phyloP scores from a whole-genome alignment of 2,329 filamentous ascomycete species.

The Talaromyces rugulosus region DNA sequence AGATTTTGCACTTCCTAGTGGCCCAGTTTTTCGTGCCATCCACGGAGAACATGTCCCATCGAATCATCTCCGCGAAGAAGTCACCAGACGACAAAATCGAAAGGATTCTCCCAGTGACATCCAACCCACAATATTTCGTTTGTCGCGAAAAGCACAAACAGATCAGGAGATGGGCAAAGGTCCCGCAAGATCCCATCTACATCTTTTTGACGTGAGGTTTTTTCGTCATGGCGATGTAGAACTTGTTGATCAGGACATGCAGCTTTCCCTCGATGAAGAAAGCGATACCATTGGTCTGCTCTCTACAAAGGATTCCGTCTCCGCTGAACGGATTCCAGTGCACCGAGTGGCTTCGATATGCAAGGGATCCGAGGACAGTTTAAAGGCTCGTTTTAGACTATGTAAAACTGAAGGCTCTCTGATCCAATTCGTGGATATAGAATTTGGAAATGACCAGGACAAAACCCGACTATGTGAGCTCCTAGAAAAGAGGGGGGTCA shows the following conservation, averaged over 20 bases:
- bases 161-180: neutral
- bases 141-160: slow-evolving; percentile 11
- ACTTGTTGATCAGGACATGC: slow-evolving; percentile 5
- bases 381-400: slow-evolving; percentile 27
- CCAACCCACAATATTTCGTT: slow-evolving; percentile 23
- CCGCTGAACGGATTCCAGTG: slow-evolving; percentile 15
- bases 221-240: slow-evolving; percentile 21
- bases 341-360: slow-evolving; percentile 19
- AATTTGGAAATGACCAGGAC: slow-evolving; percentile 21
- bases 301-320: neutral
- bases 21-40: slow-evolving; percentile 13
- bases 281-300: slow-evolving; percentile 11
- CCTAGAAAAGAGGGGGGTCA: slow-evolving; percentile 13
- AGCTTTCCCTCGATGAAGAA: slow-evolving; percentile 15
- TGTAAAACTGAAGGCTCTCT: slow-evolving; percentile 16
- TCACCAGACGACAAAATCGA: slow-evolving; percentile 5
- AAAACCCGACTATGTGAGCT: slow-evolving; percentile 19
- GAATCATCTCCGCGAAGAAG: slow-evolving; percentile 3
- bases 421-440: slow-evolving; percentile 23
- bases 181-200: slow-evolving; percentile 4
- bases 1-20: slow-evolving; percentile 25
- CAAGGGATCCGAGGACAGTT: slow-evolving; percentile 18
- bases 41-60: neutral
- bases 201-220: slow-evolving; percentile 17
- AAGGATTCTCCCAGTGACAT: slow-evolving; percentile 31